phyloP scores from a whole-genome alignment of 192 early-diverging fungal genomes.

The Lobosporangium transversale region DNA sequence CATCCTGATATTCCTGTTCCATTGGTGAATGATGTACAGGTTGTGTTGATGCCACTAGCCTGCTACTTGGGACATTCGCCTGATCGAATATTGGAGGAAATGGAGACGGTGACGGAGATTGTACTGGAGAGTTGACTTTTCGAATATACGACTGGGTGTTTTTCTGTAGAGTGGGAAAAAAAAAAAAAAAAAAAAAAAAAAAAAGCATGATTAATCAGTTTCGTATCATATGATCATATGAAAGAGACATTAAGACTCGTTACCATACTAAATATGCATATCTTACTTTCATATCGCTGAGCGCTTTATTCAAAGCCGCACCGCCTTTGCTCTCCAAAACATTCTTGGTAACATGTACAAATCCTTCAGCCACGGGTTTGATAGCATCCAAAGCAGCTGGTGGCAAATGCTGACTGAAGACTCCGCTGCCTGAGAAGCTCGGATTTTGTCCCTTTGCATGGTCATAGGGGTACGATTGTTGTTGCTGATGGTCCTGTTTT shows the following conservation, averaged over 20 bases:
- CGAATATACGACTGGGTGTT: conserved; percentile 46
- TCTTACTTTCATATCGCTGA: conserved; percentile 54
- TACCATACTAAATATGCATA: too few relatives aligned
- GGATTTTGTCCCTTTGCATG: conserved; percentile 9
- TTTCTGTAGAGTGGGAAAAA: conserved; percentile 27
- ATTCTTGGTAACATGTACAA: conserved; percentile 62
- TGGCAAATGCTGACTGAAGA: conserved; percentile 63
- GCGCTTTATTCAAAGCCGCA: conserved; percentile 62
- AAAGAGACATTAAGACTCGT: too few relatives aligned
- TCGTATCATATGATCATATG: conserved; percentile 47
- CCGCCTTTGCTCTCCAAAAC: conserved; percentile 65
- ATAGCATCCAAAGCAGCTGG: conserved; percentile 62
- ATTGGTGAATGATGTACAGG: conserved; percentile 9
- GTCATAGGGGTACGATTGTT: conserved; percentile 10
- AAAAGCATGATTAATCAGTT: background rate
- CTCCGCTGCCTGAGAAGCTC: conserved; percentile 31
- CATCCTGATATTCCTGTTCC: conserved; percentile 3
- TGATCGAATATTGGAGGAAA: conserved; percentile 49
- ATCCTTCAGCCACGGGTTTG: conserved; percentile 56
- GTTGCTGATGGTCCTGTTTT: background rate
- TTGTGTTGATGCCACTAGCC: conserved; percentile 15
- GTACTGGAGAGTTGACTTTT: conserved; percentile 15
- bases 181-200: background rate
- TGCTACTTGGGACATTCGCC: conserved; percentile 15
- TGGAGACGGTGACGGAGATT: conserved; percentile 6